Evolutionary conservation across 768 basidiomycete species (phyloP).

Genomic region (Naganishia onofrii): DNA sequence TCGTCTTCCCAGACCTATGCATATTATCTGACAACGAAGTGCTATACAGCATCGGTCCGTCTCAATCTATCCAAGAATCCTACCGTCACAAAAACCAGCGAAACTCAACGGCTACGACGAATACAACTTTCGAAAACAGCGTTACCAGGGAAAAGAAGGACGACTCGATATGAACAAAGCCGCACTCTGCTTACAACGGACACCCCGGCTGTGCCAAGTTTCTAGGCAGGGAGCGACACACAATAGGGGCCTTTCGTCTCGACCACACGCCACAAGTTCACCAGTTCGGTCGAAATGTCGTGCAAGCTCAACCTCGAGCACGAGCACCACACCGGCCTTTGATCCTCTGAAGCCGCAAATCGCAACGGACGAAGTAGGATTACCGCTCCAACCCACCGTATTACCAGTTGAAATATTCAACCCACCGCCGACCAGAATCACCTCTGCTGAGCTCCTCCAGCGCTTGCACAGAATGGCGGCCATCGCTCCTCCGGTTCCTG

Average conservation of each 20-base stretch:
- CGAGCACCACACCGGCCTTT: neutral
- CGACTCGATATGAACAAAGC: neutral
- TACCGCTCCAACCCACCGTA: conserved; percentile 10
- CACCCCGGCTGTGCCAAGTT: neutral
- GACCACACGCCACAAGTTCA: neutral
- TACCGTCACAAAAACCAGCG: no score
- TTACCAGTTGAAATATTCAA: conserved; percentile 24
- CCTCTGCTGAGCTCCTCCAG: conserved; percentile 2
- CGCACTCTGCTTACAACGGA: neutral
- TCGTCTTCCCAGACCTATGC: no score
- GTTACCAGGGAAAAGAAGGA: neutral
- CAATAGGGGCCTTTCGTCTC: neutral
- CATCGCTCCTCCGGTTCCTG: conserved; percentile 19
- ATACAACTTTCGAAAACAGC: neutral
- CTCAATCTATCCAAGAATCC: no score
- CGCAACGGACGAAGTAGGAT: conserved; percentile 7
- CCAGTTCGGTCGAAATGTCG: neutral
- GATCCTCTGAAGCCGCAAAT: conserved; percentile 29
- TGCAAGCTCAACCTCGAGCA: neutral
- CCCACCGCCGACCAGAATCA: conserved; percentile 18
- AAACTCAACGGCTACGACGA: neutral
- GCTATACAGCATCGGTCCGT: no score
- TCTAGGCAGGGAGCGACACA: neutral
- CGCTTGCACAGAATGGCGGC: conserved; percentile 28
- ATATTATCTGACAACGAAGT: no score